Evolutionary conservation across 2,329 filamentous ascomycete species (phyloP), one percentile per base, ranked within the genome.

Genomic region (Fusarium fujikuroi): DNA sequence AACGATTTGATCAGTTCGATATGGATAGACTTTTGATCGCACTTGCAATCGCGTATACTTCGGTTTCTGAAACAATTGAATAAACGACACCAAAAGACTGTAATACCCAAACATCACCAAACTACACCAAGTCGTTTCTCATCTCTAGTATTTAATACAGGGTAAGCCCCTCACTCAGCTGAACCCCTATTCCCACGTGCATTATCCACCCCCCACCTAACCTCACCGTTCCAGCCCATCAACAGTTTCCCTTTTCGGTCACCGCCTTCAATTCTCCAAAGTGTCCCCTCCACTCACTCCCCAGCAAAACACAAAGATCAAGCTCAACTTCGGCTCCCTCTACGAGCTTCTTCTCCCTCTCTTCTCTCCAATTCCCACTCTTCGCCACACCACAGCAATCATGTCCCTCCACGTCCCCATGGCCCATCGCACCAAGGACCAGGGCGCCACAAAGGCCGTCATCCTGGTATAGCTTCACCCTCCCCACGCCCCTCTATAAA

Each of bases 401-500:
- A 89, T 89, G 87, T 87, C 87, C 70, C 86, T 90, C 66, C 87
- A 90, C 76, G 85, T 91, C 76, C 87, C 88, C 75, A 81, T 85
- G 83, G 69, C 84, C 84, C 79, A 87, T 79, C 85, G 76, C 32
- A 49, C 78, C 70, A 87, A 87, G 81, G 85, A 86, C 76, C 78
- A 83, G 73, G 88, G 90, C 80, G 88, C 91, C 74, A 97, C 95
- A 81, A 98, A 98, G 86, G 95, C 95, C 76, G 92, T 98, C 77
- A 97, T 98, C 84, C 87, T 98, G 87, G 95, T 97, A 88, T 74
- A 76, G 64, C 68, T 70, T 74, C 65, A 69, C 54, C 66, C 39
- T 32, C 50, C 18, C 39, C 37, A 28, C 49, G 50, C 50, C 54
- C 50, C 32, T 42, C 47, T 32, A 50, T 72, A 39, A 15, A 18